phyloP scores from a whole-genome alignment of 495 filamentous ascomycete species.

The Podospora australis region DNA sequence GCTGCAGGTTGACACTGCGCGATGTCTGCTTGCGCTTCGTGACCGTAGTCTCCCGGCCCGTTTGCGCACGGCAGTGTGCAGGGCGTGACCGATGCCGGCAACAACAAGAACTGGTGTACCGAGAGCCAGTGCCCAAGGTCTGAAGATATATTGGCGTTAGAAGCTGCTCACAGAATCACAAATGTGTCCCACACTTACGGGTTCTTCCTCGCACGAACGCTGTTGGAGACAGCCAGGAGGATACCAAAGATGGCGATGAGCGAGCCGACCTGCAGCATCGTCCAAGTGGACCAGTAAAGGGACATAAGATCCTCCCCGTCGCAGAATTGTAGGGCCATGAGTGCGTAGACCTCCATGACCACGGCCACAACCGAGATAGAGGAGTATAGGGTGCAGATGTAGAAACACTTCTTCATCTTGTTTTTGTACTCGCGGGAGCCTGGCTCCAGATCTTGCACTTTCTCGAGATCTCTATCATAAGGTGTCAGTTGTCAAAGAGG shows the following conservation, averaged over 20 bases:
- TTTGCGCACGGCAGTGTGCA: constrained; percentile 29
- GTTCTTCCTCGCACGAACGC: constrained; percentile 30
- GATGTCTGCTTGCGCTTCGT: constrained; percentile 7
- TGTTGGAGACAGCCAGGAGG: constrained; percentile 33
- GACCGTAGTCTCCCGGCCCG: constrained; percentile 19
- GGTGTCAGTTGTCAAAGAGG: background rate
- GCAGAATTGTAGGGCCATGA: constrained; percentile 41
- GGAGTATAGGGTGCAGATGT: constrained; percentile 28
- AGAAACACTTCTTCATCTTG: constrained; percentile 26
- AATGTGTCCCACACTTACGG: constrained; percentile 25
- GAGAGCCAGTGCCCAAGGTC: constrained; percentile 41
- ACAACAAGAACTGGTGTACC: constrained; percentile 46
- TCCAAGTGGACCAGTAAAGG: constrained; percentile 45
- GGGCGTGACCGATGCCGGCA: constrained; percentile 35
- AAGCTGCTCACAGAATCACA: background rate
- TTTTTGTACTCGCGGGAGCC: constrained; percentile 15
- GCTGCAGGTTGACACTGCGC: constrained; percentile 13
- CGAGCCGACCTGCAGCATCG: constrained; percentile 40
- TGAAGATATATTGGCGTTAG: constrained; percentile 4
- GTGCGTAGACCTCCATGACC: constrained; percentile 37
- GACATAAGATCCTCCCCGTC: constrained; percentile 43
- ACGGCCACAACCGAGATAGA: constrained; percentile 26
- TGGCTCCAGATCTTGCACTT: constrained; percentile 15
- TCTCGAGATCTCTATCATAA: constrained; percentile 14
- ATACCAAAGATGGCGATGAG: constrained; percentile 45